Evolutionary conservation across 2,329 filamentous ascomycete genomes (phyloP), one percentile per base, ranked within the genome.

Genomic region (Scortechinia acanthostroma): DNA sequence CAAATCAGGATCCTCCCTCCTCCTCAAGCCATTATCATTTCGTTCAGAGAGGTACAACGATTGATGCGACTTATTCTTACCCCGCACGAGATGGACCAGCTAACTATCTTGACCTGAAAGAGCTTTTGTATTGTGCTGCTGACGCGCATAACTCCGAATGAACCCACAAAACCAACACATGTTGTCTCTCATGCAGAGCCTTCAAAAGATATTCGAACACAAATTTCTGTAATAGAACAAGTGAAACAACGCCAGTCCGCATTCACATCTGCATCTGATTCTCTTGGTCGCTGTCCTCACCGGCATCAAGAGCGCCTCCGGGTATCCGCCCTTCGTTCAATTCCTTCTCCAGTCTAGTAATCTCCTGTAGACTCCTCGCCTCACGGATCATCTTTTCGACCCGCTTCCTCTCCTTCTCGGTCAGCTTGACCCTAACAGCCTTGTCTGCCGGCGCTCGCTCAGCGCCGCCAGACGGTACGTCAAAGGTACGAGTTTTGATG

Each of bases 251-350:
- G n/a, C 25, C 10, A 30, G 25, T 10, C 25, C 25, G 25, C 25
- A 30, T 30, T 30, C 17, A 40, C 17, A 19, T 40, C 17, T 40
- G 35, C 61, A 72, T 82, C 30, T 47, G 33, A 57, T 62, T 83
- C 56, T 83, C 77, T 63, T 83, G 77, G 80, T 83, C 84, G 14
- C 63, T 66, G 52, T 76, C 73, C 33, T 68, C 71, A 42, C 69
- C 71, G 25, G 66, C 57, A 25, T 77, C 70, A 22, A 82, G 76
- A 21, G 35, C 35, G 13, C 82, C 86, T 23, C 76, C 73, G 2
- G 91, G 91, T 62, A 97, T 74, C 57, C 87, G 74, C 2, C 93
- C 93, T 63, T 97, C 91, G 50, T 88, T 87, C 52, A 97, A 68
- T 64, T 93, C 88, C 70, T 91, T 95, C 71, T 98, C 93, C 59